phyloP scores from a whole-genome alignment of 441 rosid genomes.

The Kokia cookei region DNA sequence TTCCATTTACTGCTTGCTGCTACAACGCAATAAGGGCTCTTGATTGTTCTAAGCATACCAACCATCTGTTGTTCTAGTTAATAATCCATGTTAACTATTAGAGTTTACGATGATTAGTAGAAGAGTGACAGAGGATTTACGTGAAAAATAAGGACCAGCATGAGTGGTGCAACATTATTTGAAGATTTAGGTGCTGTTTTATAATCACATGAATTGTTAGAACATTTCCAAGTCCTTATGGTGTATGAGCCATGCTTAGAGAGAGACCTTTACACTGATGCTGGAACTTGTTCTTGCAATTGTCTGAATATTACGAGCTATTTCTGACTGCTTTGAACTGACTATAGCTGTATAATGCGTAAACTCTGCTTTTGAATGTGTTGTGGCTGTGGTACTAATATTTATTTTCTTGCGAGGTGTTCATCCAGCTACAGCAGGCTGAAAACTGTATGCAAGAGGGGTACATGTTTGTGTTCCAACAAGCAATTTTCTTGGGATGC shows the following conservation, averaged over 20 bases:
- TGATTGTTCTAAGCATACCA: background rate
- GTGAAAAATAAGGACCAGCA: background rate
- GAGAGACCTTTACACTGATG: background rate
- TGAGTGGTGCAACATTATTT: background rate
- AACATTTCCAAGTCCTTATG: background rate
- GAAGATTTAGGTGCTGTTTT: background rate
- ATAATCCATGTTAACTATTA: background rate
- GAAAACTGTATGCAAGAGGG: conserved; percentile 25
- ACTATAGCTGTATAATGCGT: background rate
- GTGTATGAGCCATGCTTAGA: background rate
- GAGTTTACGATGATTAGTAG: background rate
- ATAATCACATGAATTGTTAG: background rate
- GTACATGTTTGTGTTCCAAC: conserved; percentile 23
- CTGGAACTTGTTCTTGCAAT: background rate
- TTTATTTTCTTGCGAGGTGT: conserved; percentile 28
- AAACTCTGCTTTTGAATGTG: background rate
- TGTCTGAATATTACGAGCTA: background rate
- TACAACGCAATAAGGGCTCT: background rate
- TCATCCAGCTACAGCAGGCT: conserved; percentile 36
- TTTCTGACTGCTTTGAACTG: background rate
- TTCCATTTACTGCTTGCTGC: background rate
- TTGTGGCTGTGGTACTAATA: background rate
- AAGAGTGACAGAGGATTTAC: background rate
- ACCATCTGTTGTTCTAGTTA: background rate
- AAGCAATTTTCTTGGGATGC: conserved; percentile 29